A percentile compares a stretch with the other conserved stretches of the same genome.
Evolutionary conservation across 2,329 filamentous ascomycete species (phyloP).

Genomic region (Trichoderma harzianum): DNA sequence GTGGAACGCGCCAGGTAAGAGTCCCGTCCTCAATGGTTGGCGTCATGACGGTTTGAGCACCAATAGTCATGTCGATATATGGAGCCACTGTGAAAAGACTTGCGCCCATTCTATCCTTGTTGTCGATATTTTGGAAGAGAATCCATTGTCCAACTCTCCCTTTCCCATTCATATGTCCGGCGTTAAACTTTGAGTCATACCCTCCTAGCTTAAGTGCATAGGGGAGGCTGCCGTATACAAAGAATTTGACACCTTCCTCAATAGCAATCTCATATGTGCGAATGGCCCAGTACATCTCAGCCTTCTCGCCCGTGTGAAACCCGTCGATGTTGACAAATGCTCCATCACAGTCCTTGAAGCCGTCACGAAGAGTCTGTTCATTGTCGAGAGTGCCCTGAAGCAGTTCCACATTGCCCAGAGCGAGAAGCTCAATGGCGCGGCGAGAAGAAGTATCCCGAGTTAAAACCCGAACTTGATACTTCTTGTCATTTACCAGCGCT

Average conservation of each 20-base stretch:
- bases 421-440: not conserved
- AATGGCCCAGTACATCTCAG: not conserved
- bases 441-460: not conserved
- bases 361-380: not conserved
- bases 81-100: not conserved
- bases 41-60: not conserved
- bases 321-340: not conserved
- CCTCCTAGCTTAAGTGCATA: not conserved
- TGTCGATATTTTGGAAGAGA: not conserved
- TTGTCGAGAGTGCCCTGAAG: not conserved
- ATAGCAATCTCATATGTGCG: conserved; percentile 3
- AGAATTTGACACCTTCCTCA: not conserved
- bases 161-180: not conserved
- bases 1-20: not conserved
- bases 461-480: not conserved
- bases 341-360: not conserved
- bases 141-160: not conserved
- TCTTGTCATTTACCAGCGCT: not conserved
- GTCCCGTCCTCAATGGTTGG: not conserved
- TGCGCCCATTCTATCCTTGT: not conserved
- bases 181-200: not conserved
- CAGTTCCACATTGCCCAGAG: not conserved
- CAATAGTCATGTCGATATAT: not conserved
- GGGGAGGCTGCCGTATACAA: not conserved
- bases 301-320: not conserved